phyloP scores from a whole-genome alignment of 495 filamentous ascomycete genomes.

The Lasiosphaeria miniovina region DNA sequence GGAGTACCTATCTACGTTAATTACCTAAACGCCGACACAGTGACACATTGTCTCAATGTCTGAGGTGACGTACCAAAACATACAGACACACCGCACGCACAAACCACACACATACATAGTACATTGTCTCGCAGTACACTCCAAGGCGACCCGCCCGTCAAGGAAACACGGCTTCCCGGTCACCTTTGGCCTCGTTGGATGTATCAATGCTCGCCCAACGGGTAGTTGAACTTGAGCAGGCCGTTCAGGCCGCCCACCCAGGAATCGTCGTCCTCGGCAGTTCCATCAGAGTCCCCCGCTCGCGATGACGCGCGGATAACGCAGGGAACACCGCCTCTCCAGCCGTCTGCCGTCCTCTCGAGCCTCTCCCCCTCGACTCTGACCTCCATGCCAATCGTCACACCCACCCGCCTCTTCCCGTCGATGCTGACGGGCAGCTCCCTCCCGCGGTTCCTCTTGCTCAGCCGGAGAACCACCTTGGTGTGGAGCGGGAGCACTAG shows the following conservation, averaged over 20 bases:
- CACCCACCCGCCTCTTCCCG: constrained; percentile 69
- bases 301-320: constrained; percentile 54
- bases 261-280: constrained; percentile 71
- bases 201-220: constrained; percentile 67
- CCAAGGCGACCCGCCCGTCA: no score
- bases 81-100: no score
- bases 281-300: constrained; percentile 39
- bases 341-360: constrained; percentile 48
- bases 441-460: constrained; percentile 75
- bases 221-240: constrained; percentile 94
- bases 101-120: no score
- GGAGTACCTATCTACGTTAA: no score
- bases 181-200: no score
- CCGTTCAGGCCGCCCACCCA: constrained; percentile 97
- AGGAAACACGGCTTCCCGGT: no score
- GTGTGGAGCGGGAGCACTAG: constrained; percentile 84
- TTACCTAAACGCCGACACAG: no score
- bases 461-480: constrained; percentile 78
- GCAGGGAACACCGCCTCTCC: constrained; percentile 67
- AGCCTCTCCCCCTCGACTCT: constrained; percentile 79
- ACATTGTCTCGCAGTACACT: no score
- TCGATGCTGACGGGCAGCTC: constrained; percentile 89
- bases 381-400: constrained; percentile 82
- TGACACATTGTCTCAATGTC: no score
- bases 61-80: no score